A percentile compares a stretch with the other conserved stretches of the same genome.
These are phyloP conservation scores for Marasmius fiardii DNA, from an alignment of 1,284 basidiomycete species.

Conservation along the genomic window DNA sequence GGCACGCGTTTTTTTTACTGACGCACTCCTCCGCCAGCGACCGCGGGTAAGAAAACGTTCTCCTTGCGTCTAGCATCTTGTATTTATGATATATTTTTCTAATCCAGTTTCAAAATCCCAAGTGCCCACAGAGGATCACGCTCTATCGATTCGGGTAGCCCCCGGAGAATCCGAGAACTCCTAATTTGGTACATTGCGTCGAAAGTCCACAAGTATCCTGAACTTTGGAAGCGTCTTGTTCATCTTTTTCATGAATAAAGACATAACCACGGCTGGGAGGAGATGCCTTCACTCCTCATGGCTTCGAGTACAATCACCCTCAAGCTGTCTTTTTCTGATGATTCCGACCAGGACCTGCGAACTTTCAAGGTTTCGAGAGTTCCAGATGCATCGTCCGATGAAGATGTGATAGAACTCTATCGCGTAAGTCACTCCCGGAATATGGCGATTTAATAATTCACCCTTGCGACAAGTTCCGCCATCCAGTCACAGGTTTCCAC, in stretches of 20 bases:
- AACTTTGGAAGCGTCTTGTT: too few species aligned
- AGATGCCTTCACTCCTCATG: background rate
- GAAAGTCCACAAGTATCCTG: too few species aligned
- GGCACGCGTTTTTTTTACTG: too few species aligned
- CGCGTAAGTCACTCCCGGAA: conserved; percentile 29
- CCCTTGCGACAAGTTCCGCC: conserved; percentile 38
- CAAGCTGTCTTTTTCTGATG: conserved; percentile 35
- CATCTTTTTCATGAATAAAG: background rate
- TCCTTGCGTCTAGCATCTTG: too few species aligned
- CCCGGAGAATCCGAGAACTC: too few species aligned
- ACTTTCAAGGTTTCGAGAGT: conserved; percentile 40
- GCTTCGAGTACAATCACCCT: conserved; percentile 32
- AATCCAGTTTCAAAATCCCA: too few species aligned
- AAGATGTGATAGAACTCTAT: conserved; percentile 40
- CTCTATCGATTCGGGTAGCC: too few species aligned
- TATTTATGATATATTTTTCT: too few species aligned
- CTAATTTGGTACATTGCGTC: too few species aligned
- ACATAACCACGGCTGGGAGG: background rate
- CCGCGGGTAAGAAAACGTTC: too few species aligned
- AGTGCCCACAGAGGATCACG: too few species aligned
- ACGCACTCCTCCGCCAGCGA: too few species aligned
- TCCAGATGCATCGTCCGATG: conserved; percentile 23
- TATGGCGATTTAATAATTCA: background rate
- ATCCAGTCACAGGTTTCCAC: conserved; percentile 42
- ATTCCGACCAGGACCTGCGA: conserved; percentile 37